Percentiles rank a stretch among this genome's conserved stretches.
These are phyloP conservation scores for Tricharina praecox DNA, from an alignment of 495 filamentous ascomycete species.

Conservation along the genomic window DNA sequence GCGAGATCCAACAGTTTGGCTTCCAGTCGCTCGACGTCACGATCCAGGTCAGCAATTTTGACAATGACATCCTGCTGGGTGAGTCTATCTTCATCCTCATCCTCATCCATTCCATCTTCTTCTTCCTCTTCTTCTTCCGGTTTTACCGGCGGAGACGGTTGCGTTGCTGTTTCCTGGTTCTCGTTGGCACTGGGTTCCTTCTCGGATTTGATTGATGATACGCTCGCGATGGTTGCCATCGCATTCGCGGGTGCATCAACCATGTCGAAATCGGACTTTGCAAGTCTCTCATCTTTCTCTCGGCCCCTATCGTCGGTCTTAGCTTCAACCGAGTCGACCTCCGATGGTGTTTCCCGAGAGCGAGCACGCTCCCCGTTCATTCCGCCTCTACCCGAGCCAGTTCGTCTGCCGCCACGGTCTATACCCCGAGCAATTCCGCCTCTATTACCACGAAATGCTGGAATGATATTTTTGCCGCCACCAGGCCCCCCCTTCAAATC, in stretches of 20 bases:
- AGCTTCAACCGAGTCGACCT: conserved; percentile 19
- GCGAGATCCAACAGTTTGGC: conserved; percentile 12
- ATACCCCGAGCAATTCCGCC: conserved; percentile 1
- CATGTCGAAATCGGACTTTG: conserved; percentile 9
- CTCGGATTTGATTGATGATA: no score
- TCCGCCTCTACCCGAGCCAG: conserved; percentile 12
- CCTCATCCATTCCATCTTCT: conserved; percentile 12
- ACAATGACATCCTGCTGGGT: conserved; percentile 22
- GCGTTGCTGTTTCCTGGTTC: conserved; percentile 1
- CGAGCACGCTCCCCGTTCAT: conserved; percentile 3
- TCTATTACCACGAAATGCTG: not conserved
- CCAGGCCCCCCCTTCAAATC: conserved; percentile 13
- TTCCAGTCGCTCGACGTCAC: conserved; percentile 15
- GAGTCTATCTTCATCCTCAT: conserved; percentile 20
- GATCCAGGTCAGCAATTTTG: conserved; percentile 21
- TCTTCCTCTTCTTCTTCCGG: conserved; percentile 19
- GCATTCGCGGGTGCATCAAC: conserved; percentile 4
- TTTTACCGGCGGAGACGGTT: conserved; percentile 12
- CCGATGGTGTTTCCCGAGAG: conserved; percentile 10
- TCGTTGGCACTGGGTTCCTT: conserved; percentile 1
- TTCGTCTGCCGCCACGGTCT: conserved; percentile 10
- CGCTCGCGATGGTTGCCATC: no score
- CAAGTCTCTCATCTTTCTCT: conserved; percentile 13
- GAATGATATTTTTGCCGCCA: conserved; percentile 6
- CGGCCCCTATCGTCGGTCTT: conserved; percentile 6